Percentiles rank a stretch among this genome's conserved stretches.
Conservation (phyloP, 2,329 filamentous ascomycete species). For the Sarocladium kiliense region DNA sequence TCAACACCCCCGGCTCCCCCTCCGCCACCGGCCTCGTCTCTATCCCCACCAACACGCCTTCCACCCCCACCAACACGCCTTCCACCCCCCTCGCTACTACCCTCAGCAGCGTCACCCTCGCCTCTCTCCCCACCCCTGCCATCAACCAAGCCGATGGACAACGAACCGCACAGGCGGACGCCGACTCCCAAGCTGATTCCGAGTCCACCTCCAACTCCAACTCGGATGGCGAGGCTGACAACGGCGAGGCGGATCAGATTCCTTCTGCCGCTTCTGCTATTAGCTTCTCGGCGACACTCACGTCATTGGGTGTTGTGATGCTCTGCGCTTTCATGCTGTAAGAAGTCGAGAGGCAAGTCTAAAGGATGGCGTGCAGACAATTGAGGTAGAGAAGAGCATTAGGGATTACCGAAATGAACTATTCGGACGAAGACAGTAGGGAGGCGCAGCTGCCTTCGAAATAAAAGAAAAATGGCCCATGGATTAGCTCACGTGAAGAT, state of each 20-base stretch:
- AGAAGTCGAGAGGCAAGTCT: neutral
- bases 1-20: neutral
- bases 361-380: too few relatives aligned
- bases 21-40: neutral
- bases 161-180: neutral
- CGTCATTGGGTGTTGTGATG: neutral
- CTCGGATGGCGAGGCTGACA: neutral
- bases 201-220: neutral
- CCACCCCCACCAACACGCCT: neutral
- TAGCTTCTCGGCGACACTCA: neutral
- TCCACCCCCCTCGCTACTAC: neutral
- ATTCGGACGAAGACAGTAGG: too few relatives aligned
- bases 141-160: neutral
- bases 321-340: conserved; percentile 2
- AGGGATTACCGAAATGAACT: too few relatives aligned
- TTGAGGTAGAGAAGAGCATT: too few relatives aligned
- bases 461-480: too few relatives aligned
- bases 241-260: neutral
- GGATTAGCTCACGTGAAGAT: too few relatives aligned
- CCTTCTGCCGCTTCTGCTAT: neutral
- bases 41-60: neutral
- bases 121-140: neutral
- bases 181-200: neutral
- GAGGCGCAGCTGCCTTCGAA: too few relatives aligned
- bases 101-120: neutral